A percentile compares a stretch with the other conserved stretches of the same genome.
phyloP scores from a whole-genome alignment of 805 yeast species.

The Monosporozyma aquatica region DNA sequence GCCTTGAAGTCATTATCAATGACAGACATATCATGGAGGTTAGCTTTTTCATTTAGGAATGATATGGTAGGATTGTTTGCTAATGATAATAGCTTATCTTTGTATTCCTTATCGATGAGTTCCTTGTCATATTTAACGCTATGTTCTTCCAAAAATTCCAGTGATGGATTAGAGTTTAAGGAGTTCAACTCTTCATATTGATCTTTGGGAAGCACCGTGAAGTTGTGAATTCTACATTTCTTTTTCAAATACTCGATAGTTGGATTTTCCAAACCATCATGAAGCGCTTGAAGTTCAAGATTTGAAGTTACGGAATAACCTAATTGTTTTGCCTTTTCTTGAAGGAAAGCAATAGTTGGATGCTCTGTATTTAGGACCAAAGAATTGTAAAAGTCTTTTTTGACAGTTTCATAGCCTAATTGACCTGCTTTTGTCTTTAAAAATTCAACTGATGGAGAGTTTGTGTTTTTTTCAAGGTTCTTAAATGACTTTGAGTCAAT shows the following conservation, averaged over 20 bases:
- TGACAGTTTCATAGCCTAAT: neutral
- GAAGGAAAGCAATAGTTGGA: neutral
- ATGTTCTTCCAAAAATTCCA: constrained; percentile 20
- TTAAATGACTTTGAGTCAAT: neutral
- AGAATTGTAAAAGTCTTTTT: neutral
- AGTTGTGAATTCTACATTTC: neutral
- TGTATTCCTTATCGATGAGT: neutral
- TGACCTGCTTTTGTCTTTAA: constrained; percentile 10
- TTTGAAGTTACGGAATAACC: neutral
- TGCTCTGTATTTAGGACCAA: neutral
- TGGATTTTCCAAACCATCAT: constrained; percentile 5
- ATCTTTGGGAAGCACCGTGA: neutral
- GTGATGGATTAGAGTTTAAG: constrained; percentile 10
- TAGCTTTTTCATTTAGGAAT: constrained; percentile 8
- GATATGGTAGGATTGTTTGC: constrained; percentile 8
- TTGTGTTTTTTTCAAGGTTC: constrained; percentile 5
- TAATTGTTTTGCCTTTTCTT: neutral
- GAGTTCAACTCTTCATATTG: constrained; percentile 5
- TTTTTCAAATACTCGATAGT: constrained; percentile 12
- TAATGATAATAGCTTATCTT: neutral
- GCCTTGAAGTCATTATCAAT: constrained; percentile 13
- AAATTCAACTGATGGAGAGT: constrained; percentile 8
- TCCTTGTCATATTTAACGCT: constrained; percentile 9
- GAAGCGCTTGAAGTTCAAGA: neutral
- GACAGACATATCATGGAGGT: constrained; percentile 15